Conservation (phyloP, 768 basidiomycete genomes). For the Fistulinella prunicolor region DNA sequence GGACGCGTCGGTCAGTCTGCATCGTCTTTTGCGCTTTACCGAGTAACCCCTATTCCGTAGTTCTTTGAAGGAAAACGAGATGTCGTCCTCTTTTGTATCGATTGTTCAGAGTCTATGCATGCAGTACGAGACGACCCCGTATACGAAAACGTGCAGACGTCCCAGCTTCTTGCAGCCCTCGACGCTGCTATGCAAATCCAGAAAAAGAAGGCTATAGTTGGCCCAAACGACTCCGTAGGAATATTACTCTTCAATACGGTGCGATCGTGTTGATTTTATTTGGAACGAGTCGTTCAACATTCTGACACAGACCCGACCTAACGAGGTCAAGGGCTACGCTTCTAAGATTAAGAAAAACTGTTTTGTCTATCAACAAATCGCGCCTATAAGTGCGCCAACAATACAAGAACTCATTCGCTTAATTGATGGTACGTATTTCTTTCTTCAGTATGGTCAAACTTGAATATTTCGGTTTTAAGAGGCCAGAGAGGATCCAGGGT, state of each 20-base stretch:
- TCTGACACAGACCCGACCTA: no score
- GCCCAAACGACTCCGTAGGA: constrained; percentile 87
- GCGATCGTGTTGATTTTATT: no score
- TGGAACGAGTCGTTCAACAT: no score
- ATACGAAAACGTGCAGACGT: constrained; percentile 66
- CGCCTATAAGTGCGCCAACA: constrained; percentile 73
- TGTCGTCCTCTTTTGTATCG: constrained; percentile 93
- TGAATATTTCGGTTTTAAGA: constrained; percentile 39
- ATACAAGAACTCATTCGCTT: constrained; percentile 78
- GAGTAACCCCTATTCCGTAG: constrained; percentile 37
- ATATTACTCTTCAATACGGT: constrained; percentile 93
- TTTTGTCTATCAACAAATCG: constrained; percentile 73
- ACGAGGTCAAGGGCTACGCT: constrained; percentile 36
- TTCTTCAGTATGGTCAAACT: background rate
- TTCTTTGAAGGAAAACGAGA: constrained; percentile 73
- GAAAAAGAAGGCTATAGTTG: constrained; percentile 85
- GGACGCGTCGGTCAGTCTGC: constrained; percentile 51
- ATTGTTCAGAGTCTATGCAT: constrained; percentile 91
- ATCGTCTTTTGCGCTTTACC: constrained; percentile 9
- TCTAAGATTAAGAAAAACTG: constrained; percentile 68
- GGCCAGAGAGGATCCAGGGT: constrained; percentile 59
- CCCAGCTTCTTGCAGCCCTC: constrained; percentile 75
- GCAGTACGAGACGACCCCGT: constrained; percentile 60
- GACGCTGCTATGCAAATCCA: constrained; percentile 83
- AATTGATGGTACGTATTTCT: constrained; percentile 58